These are phyloP conservation scores for Croton laevigatus DNA, from an alignment of 441 rosid species.

Conservation along the genomic window DNA sequence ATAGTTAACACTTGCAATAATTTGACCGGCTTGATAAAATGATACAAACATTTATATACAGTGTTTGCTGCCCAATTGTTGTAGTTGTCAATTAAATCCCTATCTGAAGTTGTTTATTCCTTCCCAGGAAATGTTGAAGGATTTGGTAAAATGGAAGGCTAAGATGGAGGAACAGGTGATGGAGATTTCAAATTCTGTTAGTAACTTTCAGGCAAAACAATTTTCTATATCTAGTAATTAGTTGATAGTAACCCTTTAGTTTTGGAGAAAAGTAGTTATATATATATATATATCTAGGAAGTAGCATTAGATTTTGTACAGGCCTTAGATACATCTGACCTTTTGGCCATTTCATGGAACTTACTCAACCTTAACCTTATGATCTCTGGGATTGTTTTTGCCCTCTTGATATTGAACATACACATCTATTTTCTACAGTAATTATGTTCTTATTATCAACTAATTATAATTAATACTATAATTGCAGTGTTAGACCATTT, in stretches of 20 bases:
- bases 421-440: background rate
- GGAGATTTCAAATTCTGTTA: conserved; percentile 49
- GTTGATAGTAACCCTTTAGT: too few relatives aligned
- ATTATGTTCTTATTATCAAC: background rate
- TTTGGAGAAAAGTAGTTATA: too few relatives aligned
- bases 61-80: background rate
- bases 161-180: conserved; percentile 70
- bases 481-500: too few relatives aligned
- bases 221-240: too few relatives aligned
- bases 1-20: conserved; percentile 12
- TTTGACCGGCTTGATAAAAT: background rate
- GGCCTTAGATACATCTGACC: conserved; percentile 24
- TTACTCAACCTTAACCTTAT: conserved; percentile 1
- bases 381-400: background rate
- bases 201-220: conserved; percentile 44
- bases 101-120: background rate
- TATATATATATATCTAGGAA: too few relatives aligned
- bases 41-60: background rate
- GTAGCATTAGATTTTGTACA: conserved; percentile 43
- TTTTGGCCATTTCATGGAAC: conserved; percentile 2
- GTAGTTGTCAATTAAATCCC: background rate
- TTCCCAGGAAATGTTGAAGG: conserved; percentile 65
- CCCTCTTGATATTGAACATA: background rate
- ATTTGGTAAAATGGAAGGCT: conserved; percentile 66
- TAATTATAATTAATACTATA: too few relatives aligned